phyloP scores from a whole-genome alignment of 1,284 basidiomycete species.

The Apiotrichum mycotoxinovorans region DNA sequence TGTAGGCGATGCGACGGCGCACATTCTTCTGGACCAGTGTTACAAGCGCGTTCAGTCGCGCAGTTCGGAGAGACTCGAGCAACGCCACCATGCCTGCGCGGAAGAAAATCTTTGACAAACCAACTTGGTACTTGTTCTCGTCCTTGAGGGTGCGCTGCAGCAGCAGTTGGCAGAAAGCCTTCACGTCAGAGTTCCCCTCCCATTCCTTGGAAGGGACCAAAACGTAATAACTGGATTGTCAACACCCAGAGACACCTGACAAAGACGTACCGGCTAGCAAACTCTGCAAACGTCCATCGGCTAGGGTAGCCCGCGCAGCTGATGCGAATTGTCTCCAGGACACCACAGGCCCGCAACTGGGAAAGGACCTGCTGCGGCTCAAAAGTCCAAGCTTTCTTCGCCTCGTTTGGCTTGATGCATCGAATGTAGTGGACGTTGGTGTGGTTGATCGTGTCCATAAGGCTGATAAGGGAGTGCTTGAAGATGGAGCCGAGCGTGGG shows the following conservation, averaged over 20 bases:
- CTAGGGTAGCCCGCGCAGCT: conserved; percentile 98
- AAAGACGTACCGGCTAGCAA: conserved; percentile 83
- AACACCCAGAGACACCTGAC: neutral
- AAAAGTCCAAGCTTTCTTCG: conserved; percentile 95
- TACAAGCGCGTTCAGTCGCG: conserved; percentile 82
- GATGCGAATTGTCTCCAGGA: conserved; percentile 97
- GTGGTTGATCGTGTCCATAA: conserved; percentile 96
- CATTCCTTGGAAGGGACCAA: conserved; percentile 82
- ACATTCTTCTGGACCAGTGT: conserved; percentile 98
- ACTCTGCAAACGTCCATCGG: conserved; percentile 98
- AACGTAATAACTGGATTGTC: conserved; percentile 80
- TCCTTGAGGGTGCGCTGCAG: conserved; percentile 84
- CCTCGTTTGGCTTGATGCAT: conserved; percentile 99
- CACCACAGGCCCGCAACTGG: conserved; percentile 96
- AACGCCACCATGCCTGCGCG: conserved; percentile 98
- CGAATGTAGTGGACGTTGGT: conserved; percentile 99
- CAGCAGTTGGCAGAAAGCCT: conserved; percentile 78
- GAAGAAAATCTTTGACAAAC: conserved; percentile 98
- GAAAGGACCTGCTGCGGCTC: conserved; percentile 92
- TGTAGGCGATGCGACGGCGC: conserved; percentile 76
- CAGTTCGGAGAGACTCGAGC: conserved; percentile 83
- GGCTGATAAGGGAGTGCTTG: conserved; percentile 85
- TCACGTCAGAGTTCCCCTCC: conserved; percentile 68
- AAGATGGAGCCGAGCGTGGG: conserved; percentile 98
- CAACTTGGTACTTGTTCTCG: conserved; percentile 93